phyloP scores from a whole-genome alignment of 768 basidiomycete species.

The Rhizopogon vinicolor region DNA sequence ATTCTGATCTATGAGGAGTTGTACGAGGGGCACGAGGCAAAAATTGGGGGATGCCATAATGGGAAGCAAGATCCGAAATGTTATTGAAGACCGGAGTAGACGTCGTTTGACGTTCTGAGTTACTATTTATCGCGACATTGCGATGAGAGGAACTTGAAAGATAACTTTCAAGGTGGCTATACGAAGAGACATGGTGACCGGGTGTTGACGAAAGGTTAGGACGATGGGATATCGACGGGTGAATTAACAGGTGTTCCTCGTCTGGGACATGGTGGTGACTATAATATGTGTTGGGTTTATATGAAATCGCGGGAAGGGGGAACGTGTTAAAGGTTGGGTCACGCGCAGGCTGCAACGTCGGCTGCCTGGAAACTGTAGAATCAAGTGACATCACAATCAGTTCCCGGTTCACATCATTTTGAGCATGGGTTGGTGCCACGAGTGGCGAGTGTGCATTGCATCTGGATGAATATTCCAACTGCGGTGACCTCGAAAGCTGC shows the following conservation, averaged over 20 bases:
- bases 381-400: conserved; percentile 38
- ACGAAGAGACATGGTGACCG: conserved; percentile 36
- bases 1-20: conserved; percentile 37
- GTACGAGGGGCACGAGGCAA: conserved; percentile 67
- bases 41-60: conserved; percentile 74
- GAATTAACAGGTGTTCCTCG: conserved; percentile 37
- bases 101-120: conserved; percentile 62
- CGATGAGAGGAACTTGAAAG: conserved; percentile 51
- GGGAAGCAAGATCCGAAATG: conserved; percentile 65
- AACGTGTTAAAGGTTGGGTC: conserved; percentile 18
- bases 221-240: conserved; percentile 34
- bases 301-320: conserved; percentile 44
- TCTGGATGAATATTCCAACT: conserved; percentile 20
- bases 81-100: conserved; percentile 57
- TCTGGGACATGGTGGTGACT: conserved; percentile 46
- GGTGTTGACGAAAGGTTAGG: conserved; percentile 31
- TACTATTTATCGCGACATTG: conserved; percentile 56
- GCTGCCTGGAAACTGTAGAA: conserved; percentile 53
- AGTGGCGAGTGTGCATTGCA: conserved; percentile 11
- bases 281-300: conserved; percentile 32
- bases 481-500: conserved; percentile 15
- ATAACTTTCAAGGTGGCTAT: conserved; percentile 43
- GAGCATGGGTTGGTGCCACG: conserved; percentile 19
- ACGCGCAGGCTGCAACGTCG: conserved; percentile 43
- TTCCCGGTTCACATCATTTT: conserved; percentile 35